Base-by-base conservation (phyloP, 371 early-diverging fungal species). In the Homolaphlyctis polyrhiza region DNA sequence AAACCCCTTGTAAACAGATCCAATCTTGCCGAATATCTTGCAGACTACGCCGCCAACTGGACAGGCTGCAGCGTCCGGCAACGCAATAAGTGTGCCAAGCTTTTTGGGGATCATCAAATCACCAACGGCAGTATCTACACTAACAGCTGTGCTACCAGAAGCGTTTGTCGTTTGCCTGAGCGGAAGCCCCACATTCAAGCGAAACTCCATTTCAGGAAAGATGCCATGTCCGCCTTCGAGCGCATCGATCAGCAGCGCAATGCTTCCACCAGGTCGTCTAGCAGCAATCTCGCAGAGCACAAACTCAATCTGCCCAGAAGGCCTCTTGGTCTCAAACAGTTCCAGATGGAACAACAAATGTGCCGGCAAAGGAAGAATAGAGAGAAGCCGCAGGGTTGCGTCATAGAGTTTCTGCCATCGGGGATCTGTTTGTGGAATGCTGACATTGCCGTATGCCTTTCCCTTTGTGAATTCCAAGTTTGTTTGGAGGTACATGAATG, bases 231-330 rank as follows among this genome's bases (percentile, higher is more conserved):
- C 69, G 23, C 65, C 64, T 61, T 72, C 71, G 29, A 63, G 54
- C 11, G 39, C 14, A 28, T 73, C 63, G 29, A 79, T 74, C 0
- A 79, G 61, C 1, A 51, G 30, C 0, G 67, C 69, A 51, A 76
- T 76, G 36, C 58, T 57, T 0, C 75, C 75, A 2, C 78, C 78
- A 0, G 78, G 78, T 39, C 74, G 35, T 1, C 78, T 18, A 1
- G 73, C 75, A 27, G 78, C 78, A 48, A 77, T 70, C 59, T 77
- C 78, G 50, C 78, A 77, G 25, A 77, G 64, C 6, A 69, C 43
- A 48, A 57, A 72, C 1, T 65, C 51, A 18, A 18, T 23, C 35
- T 58, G 29, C 0, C 27, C 11, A 5, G 55, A 55, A 3, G 4
- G 11, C 27, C 33, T 58, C 13, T 30, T 25, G 1, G 49, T 36